Base-by-base conservation (phyloP, 2,329 filamentous ascomycete species). In the Plenodomus lindquistii region DNA sequence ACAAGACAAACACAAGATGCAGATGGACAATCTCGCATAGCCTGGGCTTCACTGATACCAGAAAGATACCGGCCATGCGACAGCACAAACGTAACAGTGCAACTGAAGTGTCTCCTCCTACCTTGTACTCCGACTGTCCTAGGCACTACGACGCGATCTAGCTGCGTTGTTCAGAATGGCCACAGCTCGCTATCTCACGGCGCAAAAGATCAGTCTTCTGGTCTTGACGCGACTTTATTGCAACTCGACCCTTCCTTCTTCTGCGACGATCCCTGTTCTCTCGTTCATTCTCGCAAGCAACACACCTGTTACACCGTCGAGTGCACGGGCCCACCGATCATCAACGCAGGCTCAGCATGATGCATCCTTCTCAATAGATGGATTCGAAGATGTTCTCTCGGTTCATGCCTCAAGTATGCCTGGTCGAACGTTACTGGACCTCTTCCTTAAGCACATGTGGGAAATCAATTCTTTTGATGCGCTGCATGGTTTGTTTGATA, bases 161-260 rank as follows among this genome's bases (percentile, higher is more conserved):
- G 27, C 27, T 31, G 27, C 27, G 11, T 4, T 13, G 11, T 15
- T 15, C 9, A 53, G 46, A 21, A 66, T 68, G 65, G 53, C 57
- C 43, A 95, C 93, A 87, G 82, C 87, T 62, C 87, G 88, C 48
- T 96, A 88, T 71, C 81, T 97, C 38, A 96, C 89, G n/a, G 89
- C 93, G 11, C 86, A 90, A 59, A 96, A 94, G 69, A 83, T 97
- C 59, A 87, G 88, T 65, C 80, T 97, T 19, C 81, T 97, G 46
- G 84, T 85, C 45, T 82, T 99, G 44, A 82, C 94, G 43, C 84
- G 91, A 62, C 80, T 97, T 44, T 97, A 99, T 73, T 84, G 84
- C 31, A 85, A 88, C 56, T 85, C 85, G 18, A 77, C 80, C 2
- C 81, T 92, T 15, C 86, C 88, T 2, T 85, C 82, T 51, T 79